These are phyloP conservation scores for Herpetospermum pedunculosum DNA, from an alignment of 306 rosid species.

Conservation along the genomic window DNA sequence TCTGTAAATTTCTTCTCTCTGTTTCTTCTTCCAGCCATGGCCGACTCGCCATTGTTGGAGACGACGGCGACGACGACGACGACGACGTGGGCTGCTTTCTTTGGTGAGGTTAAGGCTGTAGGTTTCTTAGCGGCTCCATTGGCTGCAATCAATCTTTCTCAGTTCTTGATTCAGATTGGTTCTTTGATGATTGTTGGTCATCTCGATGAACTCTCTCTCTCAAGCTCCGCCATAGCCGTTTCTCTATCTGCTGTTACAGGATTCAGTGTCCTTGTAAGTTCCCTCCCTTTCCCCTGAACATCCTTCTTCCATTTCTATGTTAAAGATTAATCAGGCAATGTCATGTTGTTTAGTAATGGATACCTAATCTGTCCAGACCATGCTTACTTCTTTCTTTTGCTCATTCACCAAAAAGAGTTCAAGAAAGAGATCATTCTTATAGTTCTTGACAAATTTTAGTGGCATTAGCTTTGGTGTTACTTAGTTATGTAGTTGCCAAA, in stretches of 20 bases:
- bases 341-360: no score
- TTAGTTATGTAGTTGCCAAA: no score
- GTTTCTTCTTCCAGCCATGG: neutral
- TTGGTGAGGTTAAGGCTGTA: slow-evolving; percentile 29
- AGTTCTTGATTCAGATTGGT: slow-evolving; percentile 30
- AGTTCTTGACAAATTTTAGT: no score
- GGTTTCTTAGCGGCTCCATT: slow-evolving; percentile 34
- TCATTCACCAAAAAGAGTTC: no score
- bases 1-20: neutral
- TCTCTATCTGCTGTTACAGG: slow-evolving; percentile 40
- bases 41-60: neutral
- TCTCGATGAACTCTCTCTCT: slow-evolving; percentile 37
- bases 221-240: slow-evolving; percentile 37
- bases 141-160: slow-evolving; percentile 32
- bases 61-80: no score
- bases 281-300: no score
- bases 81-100: slow-evolving; percentile 14
- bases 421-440: no score
- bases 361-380: no score
- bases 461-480: no score
- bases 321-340: no score
- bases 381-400: no score
- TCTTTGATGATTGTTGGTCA: slow-evolving; percentile 56
- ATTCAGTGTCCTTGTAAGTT: slow-evolving; percentile 39
- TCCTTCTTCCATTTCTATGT: no score